Evolutionary conservation across 164 flowering plant species (phyloP).

Genomic region (Saururus chinensis): DNA sequence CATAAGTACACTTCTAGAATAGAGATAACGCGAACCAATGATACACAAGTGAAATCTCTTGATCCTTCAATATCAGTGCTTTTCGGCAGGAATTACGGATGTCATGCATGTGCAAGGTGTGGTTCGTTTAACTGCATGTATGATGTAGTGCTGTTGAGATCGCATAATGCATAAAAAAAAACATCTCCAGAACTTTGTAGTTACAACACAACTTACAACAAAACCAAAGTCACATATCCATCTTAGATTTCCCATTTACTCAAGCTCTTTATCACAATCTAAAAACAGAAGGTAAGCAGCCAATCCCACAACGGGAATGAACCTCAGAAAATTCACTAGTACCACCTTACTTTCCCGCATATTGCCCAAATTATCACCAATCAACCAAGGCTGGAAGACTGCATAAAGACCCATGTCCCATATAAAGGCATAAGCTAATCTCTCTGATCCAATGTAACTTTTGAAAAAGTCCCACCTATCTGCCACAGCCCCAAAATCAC

Average conservation of each 20-base stretch:
- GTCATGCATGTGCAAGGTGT: too few species aligned
- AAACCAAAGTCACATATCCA: background rate
- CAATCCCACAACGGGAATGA: constrained; percentile 75
- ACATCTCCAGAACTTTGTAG: too few species aligned
- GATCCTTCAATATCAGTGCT: too few species aligned
- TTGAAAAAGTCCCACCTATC: constrained; percentile 66
- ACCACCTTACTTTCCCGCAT: constrained; percentile 35
- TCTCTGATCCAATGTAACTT: constrained; percentile 66
- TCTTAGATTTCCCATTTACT: background rate
- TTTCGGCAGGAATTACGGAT: too few species aligned
- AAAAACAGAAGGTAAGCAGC: constrained; percentile 58
- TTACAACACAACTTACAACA: too few species aligned
- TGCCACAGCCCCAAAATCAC: constrained; percentile 46
- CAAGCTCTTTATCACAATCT: constrained; percentile 13
- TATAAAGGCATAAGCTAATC: constrained; percentile 91
- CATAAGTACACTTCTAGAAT: too few species aligned
- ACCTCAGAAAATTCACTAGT: constrained; percentile 48
- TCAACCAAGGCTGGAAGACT: constrained; percentile 92
- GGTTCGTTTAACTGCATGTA: too few species aligned
- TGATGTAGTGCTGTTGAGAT: too few species aligned
- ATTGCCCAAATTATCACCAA: constrained; percentile 73
- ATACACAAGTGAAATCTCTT: too few species aligned
- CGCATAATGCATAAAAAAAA: too few species aligned
- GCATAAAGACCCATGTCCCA: constrained; percentile 82
- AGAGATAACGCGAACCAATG: too few species aligned